Conservation (phyloP, 768 basidiomycete genomes). For the Mycena sanguinolenta region DNA sequence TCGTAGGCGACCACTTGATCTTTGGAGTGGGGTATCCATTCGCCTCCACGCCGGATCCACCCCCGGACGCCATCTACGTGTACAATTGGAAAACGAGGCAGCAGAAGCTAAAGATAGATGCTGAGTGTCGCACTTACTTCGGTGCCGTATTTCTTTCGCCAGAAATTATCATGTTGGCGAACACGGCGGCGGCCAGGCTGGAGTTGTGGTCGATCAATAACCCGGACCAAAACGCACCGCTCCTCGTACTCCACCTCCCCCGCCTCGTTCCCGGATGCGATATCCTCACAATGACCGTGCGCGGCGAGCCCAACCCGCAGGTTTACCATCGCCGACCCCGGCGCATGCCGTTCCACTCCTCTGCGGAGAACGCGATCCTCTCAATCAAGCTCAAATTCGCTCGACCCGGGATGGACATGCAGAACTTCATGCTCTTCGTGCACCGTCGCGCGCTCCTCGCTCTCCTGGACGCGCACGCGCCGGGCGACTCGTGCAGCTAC, state of each 20-base stretch:
- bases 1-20: conserved; percentile 59
- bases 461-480: conserved; percentile 27
- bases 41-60: not conserved
- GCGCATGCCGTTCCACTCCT: conserved; percentile 41
- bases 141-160: conserved; percentile 43
- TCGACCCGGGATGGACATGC: not conserved
- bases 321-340: conserved; percentile 23
- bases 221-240: conserved; percentile 47
- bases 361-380: conserved; percentile 47
- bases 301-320: conserved; percentile 58
- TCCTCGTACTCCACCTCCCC: conserved; percentile 50
- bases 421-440: conserved; percentile 50
- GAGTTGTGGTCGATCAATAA: conserved; percentile 46
- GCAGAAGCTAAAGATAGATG: conserved; percentile 41
- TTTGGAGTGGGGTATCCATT: conserved; percentile 48
- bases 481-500: conserved; percentile 34
- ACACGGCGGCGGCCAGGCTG: conserved; percentile 36
- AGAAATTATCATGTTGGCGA: conserved; percentile 44
- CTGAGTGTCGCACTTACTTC: conserved; percentile 36
- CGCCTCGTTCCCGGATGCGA: conserved; percentile 39
- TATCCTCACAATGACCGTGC: conserved; percentile 48
- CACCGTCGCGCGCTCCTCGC: conserved; percentile 48
- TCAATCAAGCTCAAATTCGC: conserved; percentile 49
- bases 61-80: conserved; percentile 51
- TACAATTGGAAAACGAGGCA: conserved; percentile 59